A percentile compares a stretch with the other conserved stretches of the same genome.
phyloP scores from a whole-genome alignment of 73 alveolate species.

The Tetrahymena thermophila region DNA sequence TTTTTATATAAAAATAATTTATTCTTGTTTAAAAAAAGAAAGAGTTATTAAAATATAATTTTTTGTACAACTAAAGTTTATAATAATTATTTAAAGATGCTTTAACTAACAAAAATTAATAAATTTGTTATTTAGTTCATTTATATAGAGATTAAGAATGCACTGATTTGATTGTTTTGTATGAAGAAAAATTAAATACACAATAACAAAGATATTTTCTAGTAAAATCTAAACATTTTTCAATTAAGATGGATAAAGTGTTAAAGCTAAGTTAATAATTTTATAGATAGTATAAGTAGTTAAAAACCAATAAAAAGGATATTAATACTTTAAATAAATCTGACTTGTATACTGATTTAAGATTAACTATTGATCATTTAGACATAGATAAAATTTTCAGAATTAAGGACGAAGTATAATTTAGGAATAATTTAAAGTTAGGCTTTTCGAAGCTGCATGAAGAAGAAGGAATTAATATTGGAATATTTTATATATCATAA shows the following conservation, averaged over 20 bases:
- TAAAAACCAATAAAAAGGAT: not conserved
- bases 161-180: not conserved
- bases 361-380: not conserved
- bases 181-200: not conserved
- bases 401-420: not conserved
- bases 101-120: no score
- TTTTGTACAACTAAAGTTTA: no score
- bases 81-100: no score
- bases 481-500: not conserved
- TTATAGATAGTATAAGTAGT: not conserved
- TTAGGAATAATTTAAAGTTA: not conserved
- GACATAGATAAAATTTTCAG: not conserved
- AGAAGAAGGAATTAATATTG: not conserved
- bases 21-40: no score
- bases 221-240: not conserved
- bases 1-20: no score
- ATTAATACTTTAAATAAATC: not conserved
- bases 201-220: not conserved
- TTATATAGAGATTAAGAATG: not conserved
- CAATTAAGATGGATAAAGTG: not conserved
- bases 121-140: no score
- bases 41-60: no score
- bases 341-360: not conserved
- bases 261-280: not conserved
- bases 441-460: not conserved